These are phyloP conservation scores for Alternaria gaisen DNA, from an alignment of 2,329 filamentous ascomycete species.

Conservation along the genomic window DNA sequence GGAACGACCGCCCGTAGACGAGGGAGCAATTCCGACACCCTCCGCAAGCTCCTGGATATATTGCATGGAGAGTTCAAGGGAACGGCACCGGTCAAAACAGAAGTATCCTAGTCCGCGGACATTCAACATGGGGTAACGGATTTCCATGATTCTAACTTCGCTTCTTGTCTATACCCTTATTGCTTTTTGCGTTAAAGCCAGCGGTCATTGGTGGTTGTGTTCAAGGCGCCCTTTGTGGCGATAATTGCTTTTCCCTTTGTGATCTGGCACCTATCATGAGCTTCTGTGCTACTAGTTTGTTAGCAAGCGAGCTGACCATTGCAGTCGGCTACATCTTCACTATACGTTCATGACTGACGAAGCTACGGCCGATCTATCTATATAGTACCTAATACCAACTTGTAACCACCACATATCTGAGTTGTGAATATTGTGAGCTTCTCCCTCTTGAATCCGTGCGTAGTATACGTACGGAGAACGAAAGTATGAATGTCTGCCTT, in stretches of 20 bases:
- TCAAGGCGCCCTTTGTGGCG: conserved; percentile 16
- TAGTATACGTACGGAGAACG: not conserved
- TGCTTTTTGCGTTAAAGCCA: conserved; percentile 18
- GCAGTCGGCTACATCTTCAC: not conserved
- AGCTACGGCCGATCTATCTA: conserved; percentile 10
- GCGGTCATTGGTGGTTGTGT: conserved; percentile 23
- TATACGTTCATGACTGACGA: conserved; percentile 2
- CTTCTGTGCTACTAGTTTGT: not conserved
- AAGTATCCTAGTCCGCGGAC: conserved; percentile 10
- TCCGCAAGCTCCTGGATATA: conserved; percentile 51
- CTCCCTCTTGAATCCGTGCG: not conserved
- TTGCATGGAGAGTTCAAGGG: conserved; percentile 50
- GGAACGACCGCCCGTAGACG: conserved; percentile 30
- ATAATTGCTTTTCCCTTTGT: not conserved
- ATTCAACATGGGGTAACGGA: not conserved
- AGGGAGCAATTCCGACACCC: conserved; percentile 46
- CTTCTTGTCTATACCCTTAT: conserved; percentile 24
- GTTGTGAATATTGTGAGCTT: not conserved
- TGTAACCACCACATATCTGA: not conserved
- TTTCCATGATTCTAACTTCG: not conserved
- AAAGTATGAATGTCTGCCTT: not conserved
- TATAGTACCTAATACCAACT: conserved; percentile 8
- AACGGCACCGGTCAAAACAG: conserved; percentile 32
- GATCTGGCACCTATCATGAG: not conserved
- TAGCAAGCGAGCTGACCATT: not conserved